Evolutionary conservation across 768 basidiomycete genomes (phyloP).

Genomic region (Psilocybe tampanensis): DNA sequence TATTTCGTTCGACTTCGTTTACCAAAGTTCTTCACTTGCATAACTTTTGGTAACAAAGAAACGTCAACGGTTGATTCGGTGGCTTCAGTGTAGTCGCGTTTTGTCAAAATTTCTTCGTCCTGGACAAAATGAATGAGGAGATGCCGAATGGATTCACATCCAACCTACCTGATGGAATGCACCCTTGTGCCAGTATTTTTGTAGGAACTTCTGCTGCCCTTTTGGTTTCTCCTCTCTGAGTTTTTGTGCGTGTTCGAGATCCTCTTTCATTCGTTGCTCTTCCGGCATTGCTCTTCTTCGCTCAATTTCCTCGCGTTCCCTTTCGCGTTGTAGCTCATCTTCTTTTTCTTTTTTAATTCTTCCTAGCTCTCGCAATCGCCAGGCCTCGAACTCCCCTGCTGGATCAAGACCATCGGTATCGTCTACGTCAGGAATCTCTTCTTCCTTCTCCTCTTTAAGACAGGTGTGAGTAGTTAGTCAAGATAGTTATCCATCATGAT

Average conservation of each 20-base stretch:
- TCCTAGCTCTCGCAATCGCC: constrained; percentile 92
- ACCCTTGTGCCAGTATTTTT: constrained; percentile 99
- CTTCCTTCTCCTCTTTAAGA: constrained; percentile 82
- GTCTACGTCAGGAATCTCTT: constrained; percentile 83
- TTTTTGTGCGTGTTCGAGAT: constrained; percentile 84
- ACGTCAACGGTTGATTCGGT: constrained; percentile 90
- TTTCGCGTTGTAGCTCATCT: constrained; percentile 76
- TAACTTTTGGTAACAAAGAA: constrained; percentile 86
- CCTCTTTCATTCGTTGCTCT: constrained; percentile 89
- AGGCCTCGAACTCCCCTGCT: constrained; percentile 89
- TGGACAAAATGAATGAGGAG: constrained; percentile 9
- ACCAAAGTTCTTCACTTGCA: constrained; percentile 97
- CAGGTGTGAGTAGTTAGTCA: background rate
- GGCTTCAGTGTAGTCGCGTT: constrained; percentile 87
- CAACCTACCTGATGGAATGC: constrained; percentile 89
- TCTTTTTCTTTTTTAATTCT: constrained; percentile 95
- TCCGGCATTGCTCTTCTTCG: constrained; percentile 91
- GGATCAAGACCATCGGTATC: constrained; percentile 95
- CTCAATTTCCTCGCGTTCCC: constrained; percentile 91
- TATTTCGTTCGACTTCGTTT: constrained; percentile 94
- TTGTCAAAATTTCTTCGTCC: constrained; percentile 87
- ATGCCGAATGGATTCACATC: background rate
- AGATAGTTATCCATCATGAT: background rate
- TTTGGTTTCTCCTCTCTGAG: constrained; percentile 87
- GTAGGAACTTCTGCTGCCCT: constrained; percentile 89